Percentiles rank a stretch among this genome's conserved stretches.
phyloP scores from a whole-genome alignment of 2,329 filamentous ascomycete genomes.

The Talaromyces amestolkiae region DNA sequence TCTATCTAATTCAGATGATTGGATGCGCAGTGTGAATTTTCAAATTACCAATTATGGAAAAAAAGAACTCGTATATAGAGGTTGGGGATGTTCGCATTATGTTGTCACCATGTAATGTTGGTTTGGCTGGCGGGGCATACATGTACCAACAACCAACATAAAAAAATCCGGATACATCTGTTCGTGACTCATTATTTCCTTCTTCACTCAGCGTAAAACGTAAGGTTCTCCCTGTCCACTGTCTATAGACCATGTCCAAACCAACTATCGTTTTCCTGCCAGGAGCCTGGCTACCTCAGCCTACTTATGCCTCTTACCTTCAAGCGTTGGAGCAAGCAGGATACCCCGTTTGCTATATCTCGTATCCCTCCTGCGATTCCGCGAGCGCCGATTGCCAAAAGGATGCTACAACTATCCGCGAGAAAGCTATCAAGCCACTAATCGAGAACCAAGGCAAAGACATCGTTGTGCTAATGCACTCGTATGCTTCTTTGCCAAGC shows the following conservation, averaged over 20 bases:
- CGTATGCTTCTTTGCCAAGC: conserved; percentile 34
- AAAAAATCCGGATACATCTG: background rate
- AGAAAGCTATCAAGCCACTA: conserved; percentile 19
- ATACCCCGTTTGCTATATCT: conserved; percentile 31
- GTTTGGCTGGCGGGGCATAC: background rate
- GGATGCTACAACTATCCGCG: conserved; percentile 35
- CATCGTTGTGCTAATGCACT: conserved; percentile 32
- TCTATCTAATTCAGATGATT: background rate
- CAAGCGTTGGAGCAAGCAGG: conserved; percentile 31
- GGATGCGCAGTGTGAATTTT: background rate
- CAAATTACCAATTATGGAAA: background rate
- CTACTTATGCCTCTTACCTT: conserved; percentile 33
- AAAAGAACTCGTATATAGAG: background rate
- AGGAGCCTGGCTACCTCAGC: conserved; percentile 41
- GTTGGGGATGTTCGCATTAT: background rate
- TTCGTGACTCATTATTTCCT: background rate
- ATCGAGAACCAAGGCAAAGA: conserved; percentile 26
- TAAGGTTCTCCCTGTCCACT: background rate
- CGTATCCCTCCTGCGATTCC: conserved; percentile 28
- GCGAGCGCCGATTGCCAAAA: conserved; percentile 28
- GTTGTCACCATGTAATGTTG: background rate
- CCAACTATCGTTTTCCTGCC: conserved; percentile 37
- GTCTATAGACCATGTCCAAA: background rate
- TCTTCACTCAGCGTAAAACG: background rate
- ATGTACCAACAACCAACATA: background rate